Conservation (phyloP, 805 yeast genomes). For the Candida coquimbonensis region DNA sequence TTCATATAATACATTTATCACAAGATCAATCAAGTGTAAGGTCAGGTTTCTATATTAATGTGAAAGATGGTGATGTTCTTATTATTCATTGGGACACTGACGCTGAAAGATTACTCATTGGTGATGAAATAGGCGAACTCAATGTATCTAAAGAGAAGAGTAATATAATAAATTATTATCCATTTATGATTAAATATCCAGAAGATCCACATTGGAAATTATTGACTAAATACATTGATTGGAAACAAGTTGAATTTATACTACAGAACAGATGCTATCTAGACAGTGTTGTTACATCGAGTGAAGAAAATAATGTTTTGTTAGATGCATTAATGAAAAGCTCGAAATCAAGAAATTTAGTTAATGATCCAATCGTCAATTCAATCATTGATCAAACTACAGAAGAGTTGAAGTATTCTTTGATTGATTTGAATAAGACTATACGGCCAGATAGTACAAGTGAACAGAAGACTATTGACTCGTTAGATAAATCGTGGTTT, state of each 20-base stretch:
- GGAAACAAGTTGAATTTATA: conserved; percentile 22
- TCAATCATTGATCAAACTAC: conserved; percentile 26
- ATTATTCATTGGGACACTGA: conserved; percentile 31
- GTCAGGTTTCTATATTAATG: conserved; percentile 32
- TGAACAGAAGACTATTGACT: conserved; percentile 41
- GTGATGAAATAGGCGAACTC: conserved; percentile 26
- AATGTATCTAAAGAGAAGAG: conserved; percentile 23
- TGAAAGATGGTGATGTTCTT: conserved; percentile 29
- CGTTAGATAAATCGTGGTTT: conserved; percentile 58
- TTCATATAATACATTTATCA: conserved; percentile 51
- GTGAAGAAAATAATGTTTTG: conserved; percentile 39
- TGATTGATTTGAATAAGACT: conserved; percentile 34
- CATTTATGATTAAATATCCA: conserved; percentile 37
- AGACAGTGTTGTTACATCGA: conserved; percentile 42
- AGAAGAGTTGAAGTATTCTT: conserved; percentile 35
- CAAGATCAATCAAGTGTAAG: conserved; percentile 29
- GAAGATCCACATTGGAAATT: conserved; percentile 25
- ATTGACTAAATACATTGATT: conserved; percentile 19
- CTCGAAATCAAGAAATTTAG: conserved; percentile 21
- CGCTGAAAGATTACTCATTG: conserved; percentile 25
- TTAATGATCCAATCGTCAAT: conserved; percentile 25
- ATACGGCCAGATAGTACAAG: conserved; percentile 30
- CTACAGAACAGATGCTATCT: conserved; percentile 23
- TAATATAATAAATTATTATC: conserved; percentile 26
- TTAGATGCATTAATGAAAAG: conserved; percentile 29